Conservation (phyloP, 768 basidiomycete species). For the Coprinopsis sp. region DNA sequence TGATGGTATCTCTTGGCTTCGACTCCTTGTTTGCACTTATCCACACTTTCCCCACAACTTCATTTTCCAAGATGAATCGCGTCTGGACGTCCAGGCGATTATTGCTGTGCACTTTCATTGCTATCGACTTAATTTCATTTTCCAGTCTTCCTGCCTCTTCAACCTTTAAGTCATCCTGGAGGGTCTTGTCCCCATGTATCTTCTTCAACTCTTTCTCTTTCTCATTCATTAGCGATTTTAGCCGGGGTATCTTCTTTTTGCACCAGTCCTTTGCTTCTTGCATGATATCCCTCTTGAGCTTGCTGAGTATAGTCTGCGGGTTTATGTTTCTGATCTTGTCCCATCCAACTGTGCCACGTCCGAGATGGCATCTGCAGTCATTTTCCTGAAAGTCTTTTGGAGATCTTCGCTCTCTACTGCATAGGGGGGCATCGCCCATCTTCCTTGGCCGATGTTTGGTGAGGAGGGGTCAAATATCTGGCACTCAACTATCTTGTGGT, state of each 20-base stretch:
- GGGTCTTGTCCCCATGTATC: background rate
- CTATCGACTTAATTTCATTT: background rate
- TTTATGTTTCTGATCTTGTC: background rate
- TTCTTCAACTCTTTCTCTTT: background rate
- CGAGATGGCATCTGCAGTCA: background rate
- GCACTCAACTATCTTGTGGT: conserved; percentile 28
- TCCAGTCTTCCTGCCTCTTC: background rate
- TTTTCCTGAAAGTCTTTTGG: conserved; percentile 1
- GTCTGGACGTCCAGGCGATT: background rate
- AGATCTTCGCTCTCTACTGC: conserved; percentile 17
- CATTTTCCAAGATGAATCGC: conserved; percentile 4
- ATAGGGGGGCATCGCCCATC: conserved; percentile 24
- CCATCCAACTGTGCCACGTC: background rate
- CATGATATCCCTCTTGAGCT: conserved; percentile 5
- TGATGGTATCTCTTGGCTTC: conserved; percentile 4
- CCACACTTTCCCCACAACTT: conserved; percentile 9
- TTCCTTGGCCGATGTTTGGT: conserved; percentile 27
- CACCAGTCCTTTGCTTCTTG: background rate
- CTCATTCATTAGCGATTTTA: background rate
- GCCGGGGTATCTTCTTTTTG: background rate
- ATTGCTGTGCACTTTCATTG: conserved; percentile 1
- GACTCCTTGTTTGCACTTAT: conserved; percentile 2
- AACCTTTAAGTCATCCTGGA: background rate
- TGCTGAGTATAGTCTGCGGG: background rate
- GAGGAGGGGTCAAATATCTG: conserved; percentile 15